These are phyloP conservation scores for Pseudogymnoascus destructans DNA, from an alignment of 2,329 filamentous ascomycete genomes.

Conservation along the genomic window DNA sequence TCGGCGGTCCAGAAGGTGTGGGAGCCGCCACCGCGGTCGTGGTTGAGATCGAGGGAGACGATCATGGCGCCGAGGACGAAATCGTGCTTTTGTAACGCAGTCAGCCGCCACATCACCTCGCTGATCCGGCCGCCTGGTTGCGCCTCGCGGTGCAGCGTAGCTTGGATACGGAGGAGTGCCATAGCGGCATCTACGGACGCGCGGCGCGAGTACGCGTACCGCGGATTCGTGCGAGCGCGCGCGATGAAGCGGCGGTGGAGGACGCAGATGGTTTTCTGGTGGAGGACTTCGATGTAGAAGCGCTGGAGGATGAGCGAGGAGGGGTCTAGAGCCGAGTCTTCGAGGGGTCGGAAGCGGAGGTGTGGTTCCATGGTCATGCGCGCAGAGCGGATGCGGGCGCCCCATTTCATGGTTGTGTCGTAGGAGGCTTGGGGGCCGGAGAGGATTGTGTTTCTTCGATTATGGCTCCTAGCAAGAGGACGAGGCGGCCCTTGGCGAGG, in stretches of 20 bases:
- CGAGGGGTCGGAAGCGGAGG: constrained; percentile 60
- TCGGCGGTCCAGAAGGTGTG: constrained; percentile 40
- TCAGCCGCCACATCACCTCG: constrained; percentile 58
- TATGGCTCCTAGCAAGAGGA: constrained; percentile 57
- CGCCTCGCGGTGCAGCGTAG: constrained; percentile 61
- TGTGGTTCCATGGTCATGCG: constrained; percentile 64
- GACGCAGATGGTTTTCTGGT: constrained; percentile 77
- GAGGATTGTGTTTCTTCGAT: constrained; percentile 49
- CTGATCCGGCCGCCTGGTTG: constrained; percentile 58
- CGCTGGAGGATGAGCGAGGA: constrained; percentile 76
- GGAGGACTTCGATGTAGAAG: constrained; percentile 72
- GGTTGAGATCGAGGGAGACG: constrained; percentile 69
- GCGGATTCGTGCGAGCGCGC: constrained; percentile 62
- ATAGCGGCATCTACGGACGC: constrained; percentile 79
- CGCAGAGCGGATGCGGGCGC: constrained; percentile 47
- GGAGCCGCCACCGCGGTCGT: constrained; percentile 31
- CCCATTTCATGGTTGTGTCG: constrained; percentile 50
- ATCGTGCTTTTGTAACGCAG: constrained; percentile 68
- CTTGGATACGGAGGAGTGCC: constrained; percentile 65
- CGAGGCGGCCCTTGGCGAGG: constrained; percentile 58
- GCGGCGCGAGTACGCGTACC: constrained; percentile 72
- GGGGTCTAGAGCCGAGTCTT: constrained; percentile 63
- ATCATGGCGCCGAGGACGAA: constrained; percentile 80
- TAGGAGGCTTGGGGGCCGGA: constrained; percentile 41
- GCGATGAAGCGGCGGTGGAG: constrained; percentile 78